phyloP scores from a whole-genome alignment of 1,139 yeast genomes.

The Blastobotrys apis region DNA sequence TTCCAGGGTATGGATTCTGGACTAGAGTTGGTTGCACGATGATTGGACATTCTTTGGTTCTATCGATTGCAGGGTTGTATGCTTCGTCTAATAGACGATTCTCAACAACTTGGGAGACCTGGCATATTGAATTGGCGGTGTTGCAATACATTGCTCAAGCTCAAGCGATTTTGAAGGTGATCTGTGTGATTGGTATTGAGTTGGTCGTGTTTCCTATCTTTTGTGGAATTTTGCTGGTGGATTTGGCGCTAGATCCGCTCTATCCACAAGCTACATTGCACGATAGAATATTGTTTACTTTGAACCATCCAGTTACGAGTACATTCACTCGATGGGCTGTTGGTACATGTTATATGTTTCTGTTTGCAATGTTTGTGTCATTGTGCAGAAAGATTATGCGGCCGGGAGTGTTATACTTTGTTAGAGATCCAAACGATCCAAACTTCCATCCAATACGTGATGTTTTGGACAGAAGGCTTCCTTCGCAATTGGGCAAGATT shows the following conservation, averaged over 20 bases:
- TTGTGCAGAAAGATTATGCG: conserved; percentile 77
- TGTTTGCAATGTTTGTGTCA: conserved; percentile 81
- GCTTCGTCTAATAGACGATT: conserved; percentile 21
- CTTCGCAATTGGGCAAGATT: conserved; percentile 69
- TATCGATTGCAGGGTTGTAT: conserved; percentile 18
- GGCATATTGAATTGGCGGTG: conserved; percentile 19
- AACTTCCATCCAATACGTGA: conserved; percentile 85
- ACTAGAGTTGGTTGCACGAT: conserved; percentile 19
- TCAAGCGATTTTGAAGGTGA: conserved; percentile 65
- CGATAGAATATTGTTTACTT: conserved; percentile 5
- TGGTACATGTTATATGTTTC: conserved; percentile 85
- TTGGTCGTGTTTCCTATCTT: conserved; percentile 77
- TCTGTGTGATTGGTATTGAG: conserved; percentile 71
- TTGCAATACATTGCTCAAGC: conserved; percentile 32
- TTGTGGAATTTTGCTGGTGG: conserved; percentile 70
- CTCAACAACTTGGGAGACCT: conserved; percentile 15
- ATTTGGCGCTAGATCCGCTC: conserved; percentile 50
- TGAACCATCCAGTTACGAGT: conserved; percentile 27
- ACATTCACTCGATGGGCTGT: conserved; percentile 54
- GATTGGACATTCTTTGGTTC: conserved; percentile 21
- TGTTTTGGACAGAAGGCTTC: conserved; percentile 72
- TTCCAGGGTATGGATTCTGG: conserved; percentile 17
- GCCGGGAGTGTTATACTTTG: conserved; percentile 85
- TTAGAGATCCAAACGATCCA: conserved; percentile 93
- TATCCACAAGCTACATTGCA: conserved; percentile 24